A percentile compares a stretch with the other conserved stretches of the same genome.
Evolutionary conservation across 306 rosid species (phyloP).

Genomic region (Arachis stenosperma): DNA sequence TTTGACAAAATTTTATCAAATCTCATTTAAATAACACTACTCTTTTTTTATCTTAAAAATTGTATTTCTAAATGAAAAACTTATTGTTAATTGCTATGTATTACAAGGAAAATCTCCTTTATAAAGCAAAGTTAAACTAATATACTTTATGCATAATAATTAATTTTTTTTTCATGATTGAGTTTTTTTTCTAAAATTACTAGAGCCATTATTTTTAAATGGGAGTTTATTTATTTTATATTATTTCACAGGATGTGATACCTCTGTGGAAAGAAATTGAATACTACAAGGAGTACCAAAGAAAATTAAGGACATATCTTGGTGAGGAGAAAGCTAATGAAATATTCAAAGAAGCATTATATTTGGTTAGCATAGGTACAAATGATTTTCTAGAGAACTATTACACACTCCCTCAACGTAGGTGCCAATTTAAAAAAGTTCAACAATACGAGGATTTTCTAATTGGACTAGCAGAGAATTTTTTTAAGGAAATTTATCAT

Average conservation of each 20-base stretch:
- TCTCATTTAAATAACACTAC: too few species aligned
- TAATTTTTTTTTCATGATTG: too few species aligned
- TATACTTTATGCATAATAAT: too few species aligned
- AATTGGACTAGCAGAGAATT: conserved; percentile 51
- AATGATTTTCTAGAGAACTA: conserved; percentile 71
- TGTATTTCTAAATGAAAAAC: too few species aligned
- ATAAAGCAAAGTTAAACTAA: too few species aligned
- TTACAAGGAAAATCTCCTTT: too few species aligned
- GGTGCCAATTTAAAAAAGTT: conserved; percentile 40
- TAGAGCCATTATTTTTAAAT: too few species aligned
- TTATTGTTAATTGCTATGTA: too few species aligned
- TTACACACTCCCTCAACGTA: conserved; percentile 43
- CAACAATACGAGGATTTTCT: conserved; percentile 56
- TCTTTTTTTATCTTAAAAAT: too few species aligned
- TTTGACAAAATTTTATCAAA: too few species aligned
- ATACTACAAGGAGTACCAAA: conserved; percentile 61
- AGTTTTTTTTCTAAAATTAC: too few species aligned
- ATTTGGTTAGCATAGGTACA: conserved; percentile 68
- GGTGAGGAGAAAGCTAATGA: conserved; percentile 49
- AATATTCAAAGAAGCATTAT: conserved; percentile 52
- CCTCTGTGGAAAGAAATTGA: conserved; percentile 77
- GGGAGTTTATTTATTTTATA: too few species aligned
- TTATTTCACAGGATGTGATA: conserved; percentile 49
- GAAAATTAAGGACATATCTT: conserved; percentile 41
- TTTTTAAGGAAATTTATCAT: conserved; percentile 46